Conservation (phyloP, 306 rosid genomes). For the Alnus glutinosa region DNA sequence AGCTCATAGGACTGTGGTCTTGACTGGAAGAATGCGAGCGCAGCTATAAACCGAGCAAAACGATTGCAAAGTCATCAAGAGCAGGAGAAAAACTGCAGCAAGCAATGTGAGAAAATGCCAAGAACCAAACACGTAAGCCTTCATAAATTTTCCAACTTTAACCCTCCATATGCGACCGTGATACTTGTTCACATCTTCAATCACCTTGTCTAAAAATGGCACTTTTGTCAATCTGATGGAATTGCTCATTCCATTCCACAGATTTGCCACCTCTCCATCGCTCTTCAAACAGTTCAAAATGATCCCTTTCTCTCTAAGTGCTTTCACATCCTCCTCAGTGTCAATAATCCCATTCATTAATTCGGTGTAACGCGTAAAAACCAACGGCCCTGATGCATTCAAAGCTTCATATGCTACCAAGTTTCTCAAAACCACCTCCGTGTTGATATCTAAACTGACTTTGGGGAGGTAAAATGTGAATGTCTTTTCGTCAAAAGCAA, state of each 20-base stretch:
- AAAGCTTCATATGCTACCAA: conserved; percentile 79
- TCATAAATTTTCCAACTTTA: conserved; percentile 43
- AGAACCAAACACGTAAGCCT: conserved; percentile 53
- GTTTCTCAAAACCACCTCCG: conserved; percentile 60
- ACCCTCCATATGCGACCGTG: conserved; percentile 61
- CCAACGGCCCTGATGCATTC: conserved; percentile 56
- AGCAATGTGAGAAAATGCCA: conserved; percentile 64
- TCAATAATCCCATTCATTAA: conserved; percentile 79
- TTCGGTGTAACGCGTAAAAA: conserved; percentile 67
- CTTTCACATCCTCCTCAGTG: conserved; percentile 56
- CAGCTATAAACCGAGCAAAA: conserved; percentile 42
- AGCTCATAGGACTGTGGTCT: neutral
- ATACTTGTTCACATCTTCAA: conserved; percentile 75
- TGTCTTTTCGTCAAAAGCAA: conserved; percentile 51
- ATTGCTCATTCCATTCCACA: conserved; percentile 80
- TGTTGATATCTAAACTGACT: conserved; percentile 54
- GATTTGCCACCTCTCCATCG: conserved; percentile 55
- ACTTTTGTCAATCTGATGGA: conserved; percentile 66
- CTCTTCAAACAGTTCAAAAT: conserved; percentile 67
- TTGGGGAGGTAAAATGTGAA: conserved; percentile 55
- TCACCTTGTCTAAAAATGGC: conserved; percentile 58
- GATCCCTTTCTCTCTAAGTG: conserved; percentile 54
- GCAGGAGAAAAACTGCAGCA: conserved; percentile 53
- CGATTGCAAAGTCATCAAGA: conserved; percentile 47
- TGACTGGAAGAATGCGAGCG: conserved; percentile 21